Evolutionary conservation across 768 basidiomycete genomes (phyloP).

Genomic region (Boletellus sp.): DNA sequence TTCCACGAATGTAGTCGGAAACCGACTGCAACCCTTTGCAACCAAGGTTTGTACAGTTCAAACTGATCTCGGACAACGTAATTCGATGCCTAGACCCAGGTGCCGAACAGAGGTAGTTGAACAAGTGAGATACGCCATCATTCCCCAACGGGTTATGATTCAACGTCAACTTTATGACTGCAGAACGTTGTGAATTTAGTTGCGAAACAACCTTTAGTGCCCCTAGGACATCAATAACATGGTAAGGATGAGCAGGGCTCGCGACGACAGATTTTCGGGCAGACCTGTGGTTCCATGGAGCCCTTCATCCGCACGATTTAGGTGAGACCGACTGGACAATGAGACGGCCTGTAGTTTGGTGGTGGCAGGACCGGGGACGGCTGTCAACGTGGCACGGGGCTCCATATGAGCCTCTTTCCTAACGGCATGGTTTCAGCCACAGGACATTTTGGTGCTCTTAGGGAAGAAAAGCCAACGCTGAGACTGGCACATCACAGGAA

Average conservation of each 20-base stretch:
- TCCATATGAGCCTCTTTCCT: slow-evolving; percentile 14
- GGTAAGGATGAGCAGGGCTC: neutral
- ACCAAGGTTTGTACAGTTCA: slow-evolving; percentile 54
- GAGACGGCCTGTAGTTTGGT: slow-evolving; percentile 5
- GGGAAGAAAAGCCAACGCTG: neutral
- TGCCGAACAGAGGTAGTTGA: slow-evolving; percentile 51
- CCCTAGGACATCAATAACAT: slow-evolving; percentile 34
- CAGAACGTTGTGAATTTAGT: slow-evolving; percentile 38
- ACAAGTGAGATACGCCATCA: slow-evolving; percentile 51
- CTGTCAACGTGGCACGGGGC: neutral
- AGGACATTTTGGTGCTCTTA: neutral
- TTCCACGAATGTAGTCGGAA: slow-evolving; percentile 47
- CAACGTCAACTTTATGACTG: slow-evolving; percentile 49
- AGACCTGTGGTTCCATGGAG: slow-evolving; percentile 22
- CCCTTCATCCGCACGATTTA: slow-evolving; percentile 17
- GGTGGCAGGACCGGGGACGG: neutral
- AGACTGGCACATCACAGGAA: neutral
- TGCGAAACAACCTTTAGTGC: slow-evolving; percentile 49
- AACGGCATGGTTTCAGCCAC: neutral
- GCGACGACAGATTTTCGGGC: neutral
- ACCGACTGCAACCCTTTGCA: slow-evolving; percentile 52
- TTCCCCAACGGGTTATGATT: slow-evolving; percentile 57
- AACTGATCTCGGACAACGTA: slow-evolving; percentile 47
- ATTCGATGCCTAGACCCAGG: slow-evolving; percentile 42
- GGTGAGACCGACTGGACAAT: slow-evolving; percentile 17